Conservation (phyloP, 2,329 filamentous ascomycete species). For the Trichophyton verrucosum region DNA sequence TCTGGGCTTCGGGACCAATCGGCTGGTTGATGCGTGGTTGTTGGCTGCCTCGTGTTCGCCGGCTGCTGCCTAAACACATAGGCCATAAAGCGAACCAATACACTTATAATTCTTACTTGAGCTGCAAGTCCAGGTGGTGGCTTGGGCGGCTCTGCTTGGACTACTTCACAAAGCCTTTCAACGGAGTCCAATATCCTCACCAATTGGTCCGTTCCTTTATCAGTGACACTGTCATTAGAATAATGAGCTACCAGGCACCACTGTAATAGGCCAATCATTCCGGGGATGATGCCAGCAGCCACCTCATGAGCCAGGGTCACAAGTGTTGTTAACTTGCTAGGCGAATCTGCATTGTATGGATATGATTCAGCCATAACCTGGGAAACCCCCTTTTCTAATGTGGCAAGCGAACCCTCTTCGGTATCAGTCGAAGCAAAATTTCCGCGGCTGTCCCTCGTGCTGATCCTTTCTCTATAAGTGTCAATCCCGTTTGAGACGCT, state of each 20-base stretch:
- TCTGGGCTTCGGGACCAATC: neutral
- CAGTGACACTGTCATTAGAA: constrained; percentile 1
- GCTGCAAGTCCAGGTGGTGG: constrained; percentile 5
- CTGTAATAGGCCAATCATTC: constrained; percentile 9
- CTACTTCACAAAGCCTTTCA: constrained; percentile 7
- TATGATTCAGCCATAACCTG: neutral
- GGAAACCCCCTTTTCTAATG: neutral
- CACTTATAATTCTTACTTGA: constrained; percentile 5
- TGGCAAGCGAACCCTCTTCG: neutral
- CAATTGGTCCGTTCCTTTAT: constrained; percentile 10
- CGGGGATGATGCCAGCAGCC: constrained; percentile 7
- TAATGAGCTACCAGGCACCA: constrained; percentile 13
- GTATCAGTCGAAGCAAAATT: neutral
- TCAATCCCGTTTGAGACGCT: constrained; percentile 8
- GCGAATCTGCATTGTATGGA: neutral
- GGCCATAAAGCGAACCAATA: constrained; percentile 9
- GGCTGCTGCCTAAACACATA: constrained; percentile 6
- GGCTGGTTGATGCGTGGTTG: neutral
- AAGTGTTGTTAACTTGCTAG: neutral
- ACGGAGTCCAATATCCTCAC: constrained; percentile 6
- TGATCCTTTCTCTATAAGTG: constrained; percentile 4
- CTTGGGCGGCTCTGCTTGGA: constrained; percentile 5
- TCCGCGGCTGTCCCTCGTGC: neutral
- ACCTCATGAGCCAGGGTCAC: neutral
- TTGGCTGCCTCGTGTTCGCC: neutral